These are phyloP conservation scores for Vitis amurensis DNA, from an alignment of 164 flowering plant species.

Conservation along the genomic window DNA sequence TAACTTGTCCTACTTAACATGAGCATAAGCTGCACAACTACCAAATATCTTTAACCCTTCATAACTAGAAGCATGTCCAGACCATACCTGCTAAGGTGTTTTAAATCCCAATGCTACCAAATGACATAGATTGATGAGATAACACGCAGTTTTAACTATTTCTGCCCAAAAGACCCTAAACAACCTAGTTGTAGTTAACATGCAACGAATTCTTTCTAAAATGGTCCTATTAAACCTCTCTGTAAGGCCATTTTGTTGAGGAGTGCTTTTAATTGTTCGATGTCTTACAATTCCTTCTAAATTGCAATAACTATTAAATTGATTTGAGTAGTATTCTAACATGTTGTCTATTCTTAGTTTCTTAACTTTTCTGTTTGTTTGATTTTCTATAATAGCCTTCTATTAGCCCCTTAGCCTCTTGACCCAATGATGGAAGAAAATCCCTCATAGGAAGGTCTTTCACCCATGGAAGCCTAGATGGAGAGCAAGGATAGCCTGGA, in stretches of 20 bases:
- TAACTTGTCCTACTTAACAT: constrained; percentile 5
- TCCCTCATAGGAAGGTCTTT: too few species aligned
- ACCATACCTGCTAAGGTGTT: constrained; percentile 4
- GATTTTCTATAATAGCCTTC: constrained; percentile 5
- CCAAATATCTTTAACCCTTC: constrained; percentile 4
- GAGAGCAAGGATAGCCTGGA: too few species aligned
- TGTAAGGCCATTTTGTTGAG: constrained; percentile 17
- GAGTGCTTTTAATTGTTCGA: background rate
- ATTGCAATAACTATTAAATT: background rate
- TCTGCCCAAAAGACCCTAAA: constrained; percentile 2
- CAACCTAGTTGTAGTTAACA: background rate
- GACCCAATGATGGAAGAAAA: too few species aligned
- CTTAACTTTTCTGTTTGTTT: constrained; percentile 5
- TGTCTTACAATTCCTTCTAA: constrained; percentile 5
- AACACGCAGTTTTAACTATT: background rate
- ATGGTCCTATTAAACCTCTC: constrained; percentile 9
- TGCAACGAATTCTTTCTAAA: background rate
- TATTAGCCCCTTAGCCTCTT: too few species aligned
- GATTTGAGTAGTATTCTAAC: background rate
- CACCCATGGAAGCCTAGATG: too few species aligned
- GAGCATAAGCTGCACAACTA: constrained; percentile 2
- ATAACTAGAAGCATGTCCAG: background rate
- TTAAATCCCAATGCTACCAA: background rate
- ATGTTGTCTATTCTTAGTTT: background rate
- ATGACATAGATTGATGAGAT: constrained; percentile 7